Conservation (phyloP, 148 eudicot genomes). For the Camellia japonica region DNA sequence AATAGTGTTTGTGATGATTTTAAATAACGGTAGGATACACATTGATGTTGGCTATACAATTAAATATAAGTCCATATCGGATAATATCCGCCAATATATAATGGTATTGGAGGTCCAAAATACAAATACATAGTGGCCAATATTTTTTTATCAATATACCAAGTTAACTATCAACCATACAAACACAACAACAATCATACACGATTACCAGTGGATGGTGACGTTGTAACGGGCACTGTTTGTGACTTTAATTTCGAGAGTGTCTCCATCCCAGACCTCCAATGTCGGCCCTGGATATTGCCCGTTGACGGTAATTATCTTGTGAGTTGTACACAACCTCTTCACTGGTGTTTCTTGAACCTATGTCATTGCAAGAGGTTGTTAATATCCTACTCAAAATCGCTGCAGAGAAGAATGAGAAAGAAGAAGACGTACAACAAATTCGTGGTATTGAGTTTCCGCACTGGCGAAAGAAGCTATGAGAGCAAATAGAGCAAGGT, state of each 20-base stretch:
- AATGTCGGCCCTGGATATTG: conserved; percentile 83
- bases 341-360: conserved; percentile 54
- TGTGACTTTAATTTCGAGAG: conserved; percentile 55
- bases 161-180: no score
- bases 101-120: no score
- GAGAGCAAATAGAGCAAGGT: conserved; percentile 28
- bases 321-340: conserved; percentile 59
- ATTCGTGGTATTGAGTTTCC: conserved; percentile 55
- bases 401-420: conserved; percentile 5
- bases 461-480: conserved; percentile 39
- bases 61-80: no score
- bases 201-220: conserved; percentile 74
- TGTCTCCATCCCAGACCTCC: conserved; percentile 64
- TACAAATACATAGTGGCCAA: no score
- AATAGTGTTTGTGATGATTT: background rate
- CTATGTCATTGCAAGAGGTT: conserved; percentile 26
- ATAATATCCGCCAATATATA: no score
- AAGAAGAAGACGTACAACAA: conserved; percentile 46
- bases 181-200: background rate
- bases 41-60: no score
- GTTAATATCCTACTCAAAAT: background rate
- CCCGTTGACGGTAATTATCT: conserved; percentile 72
- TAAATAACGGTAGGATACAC: no score
- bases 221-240: conserved; percentile 65
- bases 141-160: no score